Conservation (phyloP, 768 basidiomycete genomes). For the Trichaptum fuscoviolaceum region DNA sequence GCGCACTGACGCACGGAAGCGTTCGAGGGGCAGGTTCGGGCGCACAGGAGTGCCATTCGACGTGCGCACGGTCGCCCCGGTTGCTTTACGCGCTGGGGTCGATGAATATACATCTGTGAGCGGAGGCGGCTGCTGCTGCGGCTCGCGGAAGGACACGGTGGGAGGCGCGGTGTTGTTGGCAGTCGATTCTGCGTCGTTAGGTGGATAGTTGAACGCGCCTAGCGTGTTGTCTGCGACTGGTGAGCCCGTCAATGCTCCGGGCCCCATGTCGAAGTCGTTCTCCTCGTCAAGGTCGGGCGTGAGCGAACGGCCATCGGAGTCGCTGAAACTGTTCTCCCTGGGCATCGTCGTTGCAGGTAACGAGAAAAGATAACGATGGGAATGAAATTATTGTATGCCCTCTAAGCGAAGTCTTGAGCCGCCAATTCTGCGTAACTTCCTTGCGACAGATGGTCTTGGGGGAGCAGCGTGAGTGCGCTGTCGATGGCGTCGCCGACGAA, state of each 20-base stretch:
- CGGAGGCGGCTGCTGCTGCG: not conserved
- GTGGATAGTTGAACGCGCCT: not conserved
- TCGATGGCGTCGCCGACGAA: not conserved
- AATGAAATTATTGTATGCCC: not conserved
- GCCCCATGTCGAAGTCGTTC: slow-evolving; percentile 12
- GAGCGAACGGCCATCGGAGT: slow-evolving; percentile 60
- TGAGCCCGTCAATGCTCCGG: slow-evolving; percentile 13
- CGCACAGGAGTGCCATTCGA: not conserved
- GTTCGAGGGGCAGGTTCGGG: slow-evolving; percentile 23
- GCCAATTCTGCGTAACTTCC: too few species aligned
- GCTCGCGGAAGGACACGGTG: not conserved
- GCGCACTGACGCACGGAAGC: slow-evolving; percentile 49
- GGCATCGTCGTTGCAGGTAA: slow-evolving; percentile 36
- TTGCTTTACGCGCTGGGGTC: not conserved
- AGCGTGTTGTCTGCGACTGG: not conserved
- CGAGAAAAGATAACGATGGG: not conserved
- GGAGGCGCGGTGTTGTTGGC: not conserved
- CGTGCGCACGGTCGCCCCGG: not conserved
- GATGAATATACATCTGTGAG: not conserved
- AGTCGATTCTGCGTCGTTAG: not conserved
- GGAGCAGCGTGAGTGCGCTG: not conserved
- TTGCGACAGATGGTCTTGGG: not conserved
- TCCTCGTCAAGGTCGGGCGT: slow-evolving; percentile 59
- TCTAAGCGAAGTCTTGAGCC: not conserved
- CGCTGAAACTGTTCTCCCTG: slow-evolving; percentile 61